A percentile compares a stretch with the other conserved stretches of the same genome.
Evolutionary conservation across 2,329 filamentous ascomycete species (phyloP).

Genomic region (Alternaria brassicae): DNA sequence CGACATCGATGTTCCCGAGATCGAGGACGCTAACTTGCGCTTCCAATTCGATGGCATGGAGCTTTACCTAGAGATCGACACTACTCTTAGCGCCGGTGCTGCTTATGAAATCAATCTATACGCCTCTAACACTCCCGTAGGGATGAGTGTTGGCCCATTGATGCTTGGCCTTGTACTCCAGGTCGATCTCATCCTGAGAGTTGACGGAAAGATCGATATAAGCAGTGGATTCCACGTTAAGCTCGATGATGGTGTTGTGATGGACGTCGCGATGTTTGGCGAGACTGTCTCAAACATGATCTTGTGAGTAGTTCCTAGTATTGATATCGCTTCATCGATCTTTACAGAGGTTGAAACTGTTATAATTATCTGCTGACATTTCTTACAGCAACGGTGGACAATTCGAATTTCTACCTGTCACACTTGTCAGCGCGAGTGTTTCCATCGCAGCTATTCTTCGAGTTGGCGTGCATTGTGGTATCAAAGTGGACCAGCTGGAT

Average conservation of each 20-base stretch:
- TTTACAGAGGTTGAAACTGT: too few relatives aligned
- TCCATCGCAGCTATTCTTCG: constrained; percentile 58
- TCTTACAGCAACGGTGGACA: constrained; percentile 57
- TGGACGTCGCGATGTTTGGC: constrained; percentile 61
- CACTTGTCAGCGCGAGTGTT: constrained; percentile 55
- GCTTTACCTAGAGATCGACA: constrained; percentile 60
- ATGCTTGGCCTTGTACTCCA: constrained; percentile 58
- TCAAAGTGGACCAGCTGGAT: constrained; percentile 15
- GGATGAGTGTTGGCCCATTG: constrained; percentile 51
- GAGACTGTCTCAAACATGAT: constrained; percentile 57
- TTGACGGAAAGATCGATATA: constrained; percentile 58
- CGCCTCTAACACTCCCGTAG: constrained; percentile 54
- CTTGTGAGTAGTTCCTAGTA: constrained; percentile 58
- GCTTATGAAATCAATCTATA: constrained; percentile 61
- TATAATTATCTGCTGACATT: too few relatives aligned
- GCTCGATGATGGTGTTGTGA: constrained; percentile 58
- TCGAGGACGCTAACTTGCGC: constrained; percentile 54
- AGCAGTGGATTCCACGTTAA: constrained; percentile 63
- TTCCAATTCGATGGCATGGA: constrained; percentile 62
- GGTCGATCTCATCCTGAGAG: constrained; percentile 61
- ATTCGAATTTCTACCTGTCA: constrained; percentile 66
- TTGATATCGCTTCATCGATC: too few relatives aligned
- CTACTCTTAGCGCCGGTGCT: constrained; percentile 51
- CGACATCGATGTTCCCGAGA: constrained; percentile 52
- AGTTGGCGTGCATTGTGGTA: constrained; percentile 56